A percentile compares a stretch with the other conserved stretches of the same genome.
These are phyloP conservation scores for Lichtheimia hyalospora DNA, from an alignment of 371 early-diverging fungal species.

Conservation along the genomic window DNA sequence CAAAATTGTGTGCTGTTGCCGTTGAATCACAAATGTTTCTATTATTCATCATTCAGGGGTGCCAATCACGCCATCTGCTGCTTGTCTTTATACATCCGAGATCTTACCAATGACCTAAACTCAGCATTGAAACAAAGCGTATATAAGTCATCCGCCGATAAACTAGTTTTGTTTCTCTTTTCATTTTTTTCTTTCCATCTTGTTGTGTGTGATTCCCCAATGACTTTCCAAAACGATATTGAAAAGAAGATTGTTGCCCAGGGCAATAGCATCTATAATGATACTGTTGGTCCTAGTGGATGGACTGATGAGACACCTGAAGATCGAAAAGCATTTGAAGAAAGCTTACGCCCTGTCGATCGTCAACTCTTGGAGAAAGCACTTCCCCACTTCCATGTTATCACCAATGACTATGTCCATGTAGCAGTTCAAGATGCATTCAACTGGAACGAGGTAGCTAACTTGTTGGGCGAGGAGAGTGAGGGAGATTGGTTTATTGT, in stretches of 20 bases:
- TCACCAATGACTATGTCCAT: slow-evolving; percentile 27
- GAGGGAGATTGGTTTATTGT: slow-evolving; percentile 48
- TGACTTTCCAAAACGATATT: slow-evolving; percentile 4
- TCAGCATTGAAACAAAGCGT: slow-evolving; percentile 3
- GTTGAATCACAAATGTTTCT: background rate
- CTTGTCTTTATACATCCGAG: background rate
- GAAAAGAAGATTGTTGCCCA: slow-evolving; percentile 18
- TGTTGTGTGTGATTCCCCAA: background rate
- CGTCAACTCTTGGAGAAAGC: slow-evolving; percentile 19
- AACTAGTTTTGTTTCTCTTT: background rate
- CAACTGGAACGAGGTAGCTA: slow-evolving; percentile 33
- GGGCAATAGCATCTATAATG: slow-evolving; percentile 25
- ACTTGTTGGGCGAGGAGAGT: slow-evolving; percentile 12
- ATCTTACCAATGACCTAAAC: slow-evolving; percentile 6
- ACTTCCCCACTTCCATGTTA: slow-evolving; percentile 21
- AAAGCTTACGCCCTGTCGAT: slow-evolving; percentile 26
- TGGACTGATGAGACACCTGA: slow-evolving; percentile 15
- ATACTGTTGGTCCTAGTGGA: slow-evolving; percentile 22
- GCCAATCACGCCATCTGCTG: slow-evolving; percentile 7
- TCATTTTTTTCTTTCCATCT: slow-evolving; percentile 2
- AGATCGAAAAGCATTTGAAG: slow-evolving; percentile 9
- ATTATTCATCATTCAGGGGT: background rate
- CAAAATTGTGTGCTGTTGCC: background rate
- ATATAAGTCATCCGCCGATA: background rate
- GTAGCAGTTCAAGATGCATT: slow-evolving; percentile 19